phyloP scores from a whole-genome alignment of 441 rosid species.

The Hura crepitans region DNA sequence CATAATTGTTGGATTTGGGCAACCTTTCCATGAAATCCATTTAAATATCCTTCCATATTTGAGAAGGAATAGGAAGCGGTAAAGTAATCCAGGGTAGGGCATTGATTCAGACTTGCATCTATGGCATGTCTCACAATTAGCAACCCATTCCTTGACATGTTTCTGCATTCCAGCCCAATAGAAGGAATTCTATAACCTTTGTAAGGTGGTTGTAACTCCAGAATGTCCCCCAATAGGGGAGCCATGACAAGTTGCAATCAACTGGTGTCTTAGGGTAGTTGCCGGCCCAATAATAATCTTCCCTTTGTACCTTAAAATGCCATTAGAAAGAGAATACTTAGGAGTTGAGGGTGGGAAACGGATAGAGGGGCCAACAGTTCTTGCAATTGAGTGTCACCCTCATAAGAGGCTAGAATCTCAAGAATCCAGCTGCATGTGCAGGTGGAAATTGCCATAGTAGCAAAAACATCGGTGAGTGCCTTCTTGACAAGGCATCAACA shows the following conservation, averaged over 20 bases:
- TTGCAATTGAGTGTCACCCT: neutral
- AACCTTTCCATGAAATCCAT: neutral
- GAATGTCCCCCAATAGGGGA: neutral
- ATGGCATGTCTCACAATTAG: neutral
- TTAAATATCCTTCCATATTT: neutral
- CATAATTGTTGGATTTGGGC: neutral
- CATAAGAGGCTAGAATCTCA: neutral
- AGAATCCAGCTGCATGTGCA: neutral
- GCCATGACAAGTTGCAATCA: neutral
- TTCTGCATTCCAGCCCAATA: neutral
- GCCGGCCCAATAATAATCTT: no score
- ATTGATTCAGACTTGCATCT: neutral
- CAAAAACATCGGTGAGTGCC: neutral
- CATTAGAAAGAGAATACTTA: no score
- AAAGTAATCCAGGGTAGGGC: neutral
- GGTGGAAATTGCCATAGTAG: neutral
- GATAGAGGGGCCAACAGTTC: neutral
- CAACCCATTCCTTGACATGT: neutral
- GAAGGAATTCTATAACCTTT: neutral
- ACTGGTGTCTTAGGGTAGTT: neutral
- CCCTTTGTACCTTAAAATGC: no score
- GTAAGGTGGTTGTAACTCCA: neutral
- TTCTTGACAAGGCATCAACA: neutral
- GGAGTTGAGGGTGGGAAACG: neutral
- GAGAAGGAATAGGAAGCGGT: neutral